Evolutionary conservation across 2,329 filamentous ascomycete genomes (phyloP).

Genomic region (Ceratocystis smalleyi): DNA sequence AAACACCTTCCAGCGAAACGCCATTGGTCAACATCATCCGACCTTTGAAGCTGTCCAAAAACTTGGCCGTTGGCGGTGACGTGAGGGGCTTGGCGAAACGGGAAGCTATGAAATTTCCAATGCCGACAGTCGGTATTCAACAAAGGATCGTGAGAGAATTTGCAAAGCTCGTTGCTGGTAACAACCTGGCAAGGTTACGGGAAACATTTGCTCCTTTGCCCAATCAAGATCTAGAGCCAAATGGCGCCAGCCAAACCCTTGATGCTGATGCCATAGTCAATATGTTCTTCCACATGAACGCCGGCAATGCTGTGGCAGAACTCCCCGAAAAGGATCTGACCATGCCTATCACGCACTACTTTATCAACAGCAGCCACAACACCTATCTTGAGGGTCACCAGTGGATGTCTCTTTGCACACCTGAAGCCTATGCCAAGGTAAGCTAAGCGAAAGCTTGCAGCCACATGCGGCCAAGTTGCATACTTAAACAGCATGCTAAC

Average conservation of each 20-base stretch:
- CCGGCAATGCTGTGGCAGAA: conserved; percentile 27
- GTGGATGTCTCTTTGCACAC: conserved; percentile 59
- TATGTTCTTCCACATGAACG: conserved; percentile 13
- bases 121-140: conserved; percentile 12
- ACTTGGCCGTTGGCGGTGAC: neutral
- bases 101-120: neutral
- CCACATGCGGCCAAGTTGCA: neutral
- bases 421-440: conserved; percentile 63
- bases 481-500: neutral
- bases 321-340: conserved; percentile 39
- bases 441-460: conserved; percentile 22
- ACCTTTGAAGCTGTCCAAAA: neutral
- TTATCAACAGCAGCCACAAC: conserved; percentile 88
- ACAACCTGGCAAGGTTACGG: neutral
- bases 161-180: neutral
- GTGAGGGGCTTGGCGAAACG: neutral
- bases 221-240: neutral
- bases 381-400: conserved; percentile 85
- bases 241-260: neutral
- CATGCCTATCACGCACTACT: conserved; percentile 71
- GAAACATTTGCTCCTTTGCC: conserved; percentile 2
- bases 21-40: neutral
- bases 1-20: neutral
- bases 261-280: conserved; percentile 1
- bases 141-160: conserved; percentile 9